Evolutionary conservation across 805 yeast species (phyloP).

Genomic region (Kuraishia floccosa): DNA sequence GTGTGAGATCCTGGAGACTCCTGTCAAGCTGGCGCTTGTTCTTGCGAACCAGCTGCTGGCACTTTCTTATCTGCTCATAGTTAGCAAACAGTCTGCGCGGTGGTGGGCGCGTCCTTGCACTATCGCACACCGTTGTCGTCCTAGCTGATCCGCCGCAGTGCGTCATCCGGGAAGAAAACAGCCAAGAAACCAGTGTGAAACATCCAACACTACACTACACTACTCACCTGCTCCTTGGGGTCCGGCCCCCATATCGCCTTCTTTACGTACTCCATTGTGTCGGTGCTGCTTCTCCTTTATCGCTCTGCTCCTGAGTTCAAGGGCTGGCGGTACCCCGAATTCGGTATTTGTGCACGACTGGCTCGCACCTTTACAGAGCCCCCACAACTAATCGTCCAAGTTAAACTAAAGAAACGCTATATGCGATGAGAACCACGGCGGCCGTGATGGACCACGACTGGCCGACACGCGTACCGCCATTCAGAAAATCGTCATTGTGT

Average conservation of each 20-base stretch:
- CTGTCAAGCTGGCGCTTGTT: slow-evolving; percentile 80
- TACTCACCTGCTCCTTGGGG: slow-evolving; percentile 71
- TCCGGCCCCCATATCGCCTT: slow-evolving; percentile 94
- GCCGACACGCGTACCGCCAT: neutral
- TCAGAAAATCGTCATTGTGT: neutral
- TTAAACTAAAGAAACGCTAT: neutral
- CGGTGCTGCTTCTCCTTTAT: neutral
- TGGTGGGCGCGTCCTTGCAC: too few species aligned
- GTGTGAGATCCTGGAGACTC: slow-evolving; percentile 50
- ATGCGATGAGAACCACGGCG: slow-evolving; percentile 1
- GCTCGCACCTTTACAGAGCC: too few species aligned
- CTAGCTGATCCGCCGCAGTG: too few species aligned
- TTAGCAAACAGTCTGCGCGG: too few species aligned
- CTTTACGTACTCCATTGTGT: slow-evolving; percentile 78
- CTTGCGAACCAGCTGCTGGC: slow-evolving; percentile 70
- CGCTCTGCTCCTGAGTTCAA: too few species aligned
- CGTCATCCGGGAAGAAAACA: too few species aligned
- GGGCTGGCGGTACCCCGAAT: too few species aligned
- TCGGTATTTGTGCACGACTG: too few species aligned
- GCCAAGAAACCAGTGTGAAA: neutral
- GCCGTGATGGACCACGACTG: slow-evolving; percentile 1
- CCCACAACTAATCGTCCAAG: too few species aligned
- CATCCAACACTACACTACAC: neutral
- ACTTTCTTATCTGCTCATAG: slow-evolving; percentile 42
- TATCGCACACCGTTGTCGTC: too few species aligned